Percentiles rank a stretch among this genome's conserved stretches.
Evolutionary conservation across 1,284 basidiomycete genomes (phyloP).

Genomic region (Leucoagaricus sp.): DNA sequence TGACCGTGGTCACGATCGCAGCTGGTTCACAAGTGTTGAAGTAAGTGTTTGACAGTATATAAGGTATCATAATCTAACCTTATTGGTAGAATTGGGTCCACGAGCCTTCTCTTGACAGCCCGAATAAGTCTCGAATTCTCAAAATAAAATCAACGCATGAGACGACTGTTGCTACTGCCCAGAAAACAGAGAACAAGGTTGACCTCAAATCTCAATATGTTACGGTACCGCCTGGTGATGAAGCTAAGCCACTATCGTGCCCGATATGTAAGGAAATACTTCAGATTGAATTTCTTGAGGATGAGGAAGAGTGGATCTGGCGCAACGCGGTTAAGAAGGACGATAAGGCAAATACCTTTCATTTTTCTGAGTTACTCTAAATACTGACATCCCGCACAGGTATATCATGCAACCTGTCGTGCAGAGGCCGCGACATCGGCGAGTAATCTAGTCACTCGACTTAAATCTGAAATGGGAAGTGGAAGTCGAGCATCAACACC

Average conservation of each 20-base stretch:
- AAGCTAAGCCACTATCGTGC: conserved; percentile 80
- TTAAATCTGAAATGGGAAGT: conserved; percentile 58
- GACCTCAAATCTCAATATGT: conserved; percentile 81
- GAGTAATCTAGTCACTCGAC: conserved; percentile 60
- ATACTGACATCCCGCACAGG: conserved; percentile 41
- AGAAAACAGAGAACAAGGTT: conserved; percentile 70
- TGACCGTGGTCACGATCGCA: conserved; percentile 87
- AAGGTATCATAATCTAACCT: conserved; percentile 19
- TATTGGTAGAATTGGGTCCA: conserved; percentile 82
- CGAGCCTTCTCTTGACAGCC: conserved; percentile 46
- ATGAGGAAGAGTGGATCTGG: conserved; percentile 99
- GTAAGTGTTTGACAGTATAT: conserved; percentile 48
- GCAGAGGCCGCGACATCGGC: conserved; percentile 72
- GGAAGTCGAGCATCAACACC: conserved; percentile 75
- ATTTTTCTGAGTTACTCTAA: background rate
- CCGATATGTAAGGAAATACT: conserved; percentile 96
- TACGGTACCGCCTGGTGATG: conserved; percentile 84
- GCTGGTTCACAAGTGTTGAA: conserved; percentile 87
- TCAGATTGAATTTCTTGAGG: conserved; percentile 92
- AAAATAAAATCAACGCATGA: conserved; percentile 49
- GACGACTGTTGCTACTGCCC: conserved; percentile 64
- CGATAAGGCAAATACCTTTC: conserved; percentile 65
- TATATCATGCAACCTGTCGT: conserved; percentile 92
- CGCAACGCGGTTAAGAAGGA: conserved; percentile 86
- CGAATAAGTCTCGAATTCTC: conserved; percentile 61